These are phyloP conservation scores for Emergomyces africanus DNA, from an alignment of 2,329 filamentous ascomycete species.

Conservation along the genomic window DNA sequence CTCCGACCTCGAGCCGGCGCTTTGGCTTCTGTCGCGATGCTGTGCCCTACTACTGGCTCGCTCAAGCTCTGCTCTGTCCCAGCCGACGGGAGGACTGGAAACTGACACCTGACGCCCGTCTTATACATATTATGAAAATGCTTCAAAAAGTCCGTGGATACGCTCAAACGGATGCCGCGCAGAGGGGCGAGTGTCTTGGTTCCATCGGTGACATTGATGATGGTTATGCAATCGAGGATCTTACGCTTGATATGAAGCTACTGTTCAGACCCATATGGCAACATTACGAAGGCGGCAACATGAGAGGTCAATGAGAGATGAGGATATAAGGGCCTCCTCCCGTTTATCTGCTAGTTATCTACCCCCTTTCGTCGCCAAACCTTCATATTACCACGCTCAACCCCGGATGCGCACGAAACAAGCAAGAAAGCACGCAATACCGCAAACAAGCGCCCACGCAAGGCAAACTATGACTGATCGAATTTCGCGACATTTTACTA, in stretches of 20 bases:
- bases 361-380: too few relatives aligned
- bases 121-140: conserved; percentile 47
- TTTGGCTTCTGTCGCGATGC: conserved; percentile 60
- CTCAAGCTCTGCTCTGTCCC: conserved; percentile 51
- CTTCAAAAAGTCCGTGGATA: conserved; percentile 47
- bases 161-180: conserved; percentile 52
- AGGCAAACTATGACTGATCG: background rate
- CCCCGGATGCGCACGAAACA: background rate
- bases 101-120: conserved; percentile 45
- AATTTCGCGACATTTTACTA: background rate
- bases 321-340: background rate
- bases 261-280: conserved; percentile 48
- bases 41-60: conserved; percentile 62
- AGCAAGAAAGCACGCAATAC: background rate
- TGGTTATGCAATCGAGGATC: conserved; percentile 49
- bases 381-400: background rate
- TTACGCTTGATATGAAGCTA: conserved; percentile 58
- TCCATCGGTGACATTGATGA: conserved; percentile 57
- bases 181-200: conserved; percentile 54
- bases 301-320: background rate
- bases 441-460: background rate
- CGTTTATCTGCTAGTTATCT: background rate
- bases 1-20: conserved; percentile 41
- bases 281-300: background rate
- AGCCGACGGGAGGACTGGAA: conserved; percentile 42